These are phyloP conservation scores for Parmelia sp. DNA, from an alignment of 495 filamentous ascomycete genomes.

Conservation along the genomic window DNA sequence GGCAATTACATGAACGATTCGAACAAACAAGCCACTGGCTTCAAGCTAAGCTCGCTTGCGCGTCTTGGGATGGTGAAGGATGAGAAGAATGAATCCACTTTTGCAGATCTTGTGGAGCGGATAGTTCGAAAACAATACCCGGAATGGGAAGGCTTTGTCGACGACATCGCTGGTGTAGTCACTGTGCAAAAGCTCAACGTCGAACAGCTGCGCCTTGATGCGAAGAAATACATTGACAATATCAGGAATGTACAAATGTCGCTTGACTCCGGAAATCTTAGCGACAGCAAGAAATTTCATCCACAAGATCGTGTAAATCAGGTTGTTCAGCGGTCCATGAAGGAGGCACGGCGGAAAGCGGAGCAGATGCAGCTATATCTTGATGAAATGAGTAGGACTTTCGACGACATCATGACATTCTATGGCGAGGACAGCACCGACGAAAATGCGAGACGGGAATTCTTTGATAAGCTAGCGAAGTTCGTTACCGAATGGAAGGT, in stretches of 20 bases:
- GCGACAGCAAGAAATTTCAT: constrained; percentile 95
- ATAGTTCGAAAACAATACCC: constrained; percentile 95
- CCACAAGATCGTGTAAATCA: constrained; percentile 92
- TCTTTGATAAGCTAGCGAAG: constrained; percentile 88
- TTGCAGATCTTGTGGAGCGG: constrained; percentile 94
- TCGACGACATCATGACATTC: constrained; percentile 94
- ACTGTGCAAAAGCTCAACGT: constrained; percentile 89
- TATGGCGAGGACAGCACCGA: constrained; percentile 92
- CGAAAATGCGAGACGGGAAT: constrained; percentile 90
- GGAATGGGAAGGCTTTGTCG: constrained; percentile 83
- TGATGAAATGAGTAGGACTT: constrained; percentile 84
- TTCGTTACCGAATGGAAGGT: constrained; percentile 93
- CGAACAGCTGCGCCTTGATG: constrained; percentile 80
- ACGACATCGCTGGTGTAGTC: constrained; percentile 78
- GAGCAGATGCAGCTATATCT: constrained; percentile 93
- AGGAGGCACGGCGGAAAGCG: constrained; percentile 90
- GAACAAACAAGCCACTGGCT: constrained; percentile 95
- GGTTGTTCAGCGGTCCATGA: constrained; percentile 88
- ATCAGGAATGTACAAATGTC: constrained; percentile 88
- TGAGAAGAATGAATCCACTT: constrained; percentile 94
- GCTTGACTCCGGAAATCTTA: constrained; percentile 88
- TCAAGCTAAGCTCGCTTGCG: constrained; percentile 94
- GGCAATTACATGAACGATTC: constrained; percentile 99
- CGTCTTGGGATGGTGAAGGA: constrained; percentile 97
- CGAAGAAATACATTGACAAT: constrained; percentile 91